Base-by-base conservation (phyloP, 2,329 filamentous ascomycete species). In the Aureobasidium sp. region DNA sequence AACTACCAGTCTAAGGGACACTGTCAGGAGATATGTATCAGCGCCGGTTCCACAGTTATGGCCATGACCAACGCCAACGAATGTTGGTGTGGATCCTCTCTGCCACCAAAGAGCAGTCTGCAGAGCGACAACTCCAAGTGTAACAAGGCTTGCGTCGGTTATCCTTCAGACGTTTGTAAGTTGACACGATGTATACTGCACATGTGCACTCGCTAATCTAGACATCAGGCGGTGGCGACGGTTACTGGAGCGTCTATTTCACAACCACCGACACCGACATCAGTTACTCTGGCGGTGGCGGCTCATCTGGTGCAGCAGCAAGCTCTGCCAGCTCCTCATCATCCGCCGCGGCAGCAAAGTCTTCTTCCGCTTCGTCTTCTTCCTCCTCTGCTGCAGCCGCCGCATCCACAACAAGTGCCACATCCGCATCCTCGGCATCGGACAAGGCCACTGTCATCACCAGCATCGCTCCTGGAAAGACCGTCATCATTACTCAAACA, bases 41-140 rank as follows among this genome's bases (percentile, higher is more conserved):
- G 74, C 3, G 78, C 81, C 37, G 54, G 47, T 36, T 37, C 42
- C 21, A 66, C 79, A 1, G 87, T 91, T 8, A 83, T 86, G 68
- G 90, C 80, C 36, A 75, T 89, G 48, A 83, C 80, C 8, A 79
- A 80, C 21, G 83, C 83, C 16, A 77, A 79, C 21, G 74, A 84
- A 65, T 96, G 91, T 75, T 89, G 79, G 69, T 96, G 91, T 69
- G 91, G 91, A 63, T 76, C 84, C 65, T 74, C 79, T 63, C 80
- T 92, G 52, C 91, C 91, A 0, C 78, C 85, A 16, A 68, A 77
- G 42, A 76, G 76, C n/a, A 76, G 77, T 44, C 71, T 86, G 63
- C 54, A 60, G 48, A 81, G 84, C 7, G 76, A 80, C 48, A 81
- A 87, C 69, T 71, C 71, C 8, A 75, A 84, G 16, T 96, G 91